phyloP scores from a whole-genome alignment of 106 monocot genomes.

The Narthecium ossifragum region DNA sequence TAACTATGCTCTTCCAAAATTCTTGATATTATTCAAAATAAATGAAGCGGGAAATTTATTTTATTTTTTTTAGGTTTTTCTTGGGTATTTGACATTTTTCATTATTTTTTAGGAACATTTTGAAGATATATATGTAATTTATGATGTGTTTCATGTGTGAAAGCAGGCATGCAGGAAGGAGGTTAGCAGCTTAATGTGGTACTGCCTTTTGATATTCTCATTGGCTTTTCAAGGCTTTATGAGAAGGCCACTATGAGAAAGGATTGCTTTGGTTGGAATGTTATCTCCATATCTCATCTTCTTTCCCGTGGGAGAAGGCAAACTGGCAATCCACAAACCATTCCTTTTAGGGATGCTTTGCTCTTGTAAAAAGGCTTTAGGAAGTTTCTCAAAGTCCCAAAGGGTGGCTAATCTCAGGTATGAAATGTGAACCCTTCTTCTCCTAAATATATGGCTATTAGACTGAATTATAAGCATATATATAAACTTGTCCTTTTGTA shows the following conservation, averaged over 20 bases:
- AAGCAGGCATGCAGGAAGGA: conserved; percentile 24
- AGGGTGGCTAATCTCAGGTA: too few relatives aligned
- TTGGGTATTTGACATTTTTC: background rate
- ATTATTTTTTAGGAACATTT: background rate
- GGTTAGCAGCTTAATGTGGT: conserved; percentile 20
- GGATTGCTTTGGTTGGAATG: background rate
- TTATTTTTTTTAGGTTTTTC: background rate
- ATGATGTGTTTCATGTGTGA: background rate
- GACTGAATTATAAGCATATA: too few relatives aligned
- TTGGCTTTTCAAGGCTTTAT: conserved; percentile 27
- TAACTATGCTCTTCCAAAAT: too few relatives aligned
- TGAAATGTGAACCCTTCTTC: too few relatives aligned
- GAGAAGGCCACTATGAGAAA: conserved; percentile 9
- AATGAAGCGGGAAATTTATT: too few relatives aligned
- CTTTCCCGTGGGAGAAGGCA: conserved; percentile 24
- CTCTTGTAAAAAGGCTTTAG: too few relatives aligned
- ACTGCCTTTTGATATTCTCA: conserved; percentile 24
- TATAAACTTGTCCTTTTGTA: too few relatives aligned
- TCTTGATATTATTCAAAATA: too few relatives aligned
- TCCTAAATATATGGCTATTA: too few relatives aligned
- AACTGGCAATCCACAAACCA: conserved; percentile 2
- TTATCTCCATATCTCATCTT: background rate
- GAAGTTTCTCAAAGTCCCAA: too few relatives aligned
- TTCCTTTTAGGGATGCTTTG: too few relatives aligned
- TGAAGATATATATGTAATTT: background rate